Evolutionary conservation across 306 rosid genomes (phyloP), one percentile per base, ranked within the genome.

Genomic region (Sindora glabra): DNA sequence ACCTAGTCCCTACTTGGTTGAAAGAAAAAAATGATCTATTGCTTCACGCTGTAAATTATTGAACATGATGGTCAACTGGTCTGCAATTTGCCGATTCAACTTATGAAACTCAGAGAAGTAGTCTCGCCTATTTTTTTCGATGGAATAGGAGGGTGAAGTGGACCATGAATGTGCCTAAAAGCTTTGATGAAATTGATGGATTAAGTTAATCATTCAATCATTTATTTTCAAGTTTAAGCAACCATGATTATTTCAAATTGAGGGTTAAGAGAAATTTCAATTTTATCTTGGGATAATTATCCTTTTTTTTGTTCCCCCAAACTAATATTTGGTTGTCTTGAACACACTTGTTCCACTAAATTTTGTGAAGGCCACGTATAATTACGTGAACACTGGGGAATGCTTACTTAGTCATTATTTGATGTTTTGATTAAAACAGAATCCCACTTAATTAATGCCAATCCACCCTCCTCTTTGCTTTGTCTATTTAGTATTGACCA

Each of bases 1-100:
- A 49, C 32, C 63, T 69, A 69, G 69, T 64, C 34, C 70, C 51
- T 68, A 11, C 37, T 64, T 64, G 59, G 71, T 64, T 59, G 71
- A n/a, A 56, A 22, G 26, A 56, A 39, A 74, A 62, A 48, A 64
- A 68, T 32, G 57, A 56, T 22, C 40, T 25, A 47, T 68, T 52
- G 37, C 63, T 67, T 56, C 57, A 56, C 48, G 47, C 29, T 18
- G 49, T 56, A 58, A 59, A 64, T 75, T 64, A 51, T 67, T 45
- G 60, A 34, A 58, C 37, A 42, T 56, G 41, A 64, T 51, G 33
- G 11, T 56, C 62, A 62, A 68, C 39, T 21, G 17, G 67, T 59
- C 19, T 46, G 49, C 60, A 42, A 61, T 68, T 40, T 67, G 36
- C 17, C 53, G 14, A 33, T 15, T 5, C 14, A 52, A 15, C 34